Base-by-base conservation (phyloP, 805 yeast species). In the Kuraishia piskuri region DNA sequence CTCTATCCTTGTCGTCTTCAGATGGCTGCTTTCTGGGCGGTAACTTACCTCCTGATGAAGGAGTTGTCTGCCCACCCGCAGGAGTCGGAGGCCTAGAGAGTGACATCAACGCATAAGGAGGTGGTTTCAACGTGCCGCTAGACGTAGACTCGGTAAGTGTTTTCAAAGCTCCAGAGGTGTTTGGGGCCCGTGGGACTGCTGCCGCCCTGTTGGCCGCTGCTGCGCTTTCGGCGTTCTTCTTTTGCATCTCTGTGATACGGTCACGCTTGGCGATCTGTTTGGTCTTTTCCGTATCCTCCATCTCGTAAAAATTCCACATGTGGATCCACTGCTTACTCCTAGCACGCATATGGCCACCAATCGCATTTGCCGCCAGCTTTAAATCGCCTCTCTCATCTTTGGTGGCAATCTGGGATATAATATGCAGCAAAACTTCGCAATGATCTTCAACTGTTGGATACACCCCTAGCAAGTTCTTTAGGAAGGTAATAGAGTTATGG, bases 351-450 rank as follows among this genome's bases (percentile, higher is more conserved):
- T 83, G 83, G 0, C 90, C 91, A 51, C 79, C 69, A 52, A 87
- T 72, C 1, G 94, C 91, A 64, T 76, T 81, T 0, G 90, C 82
- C 1, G 96, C 84, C 37, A 91, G 70, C 61, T 81, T 86, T 60
- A 91, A 75, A 67, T 91, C 98, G 53, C 88, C 91, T 57, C 97
- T 77, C 2, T 69, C 63, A 57, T 91, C 97, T 0, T 65, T 61
- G 3, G 65, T 56, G 7, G 79, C 62, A 21, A 87, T 78, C 1
- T 61, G 59, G 26, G 79, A 74, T 36, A 91, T 69, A 10, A 73
- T 66, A 3, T 65, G 68, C 7, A 76, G 66, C 1, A 90, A 62
- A 6, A 62, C 54, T 53, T 79, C 81, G 36, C 90, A 84, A 54
- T 88, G 91, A 25, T 77, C 82, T 51, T 82, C 83, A 14, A 88